A percentile compares a stretch with the other conserved stretches of the same genome.
These are phyloP conservation scores for Alectoria sarmentosa DNA, from an alignment of 495 filamentous ascomycete species.

Conservation along the genomic window DNA sequence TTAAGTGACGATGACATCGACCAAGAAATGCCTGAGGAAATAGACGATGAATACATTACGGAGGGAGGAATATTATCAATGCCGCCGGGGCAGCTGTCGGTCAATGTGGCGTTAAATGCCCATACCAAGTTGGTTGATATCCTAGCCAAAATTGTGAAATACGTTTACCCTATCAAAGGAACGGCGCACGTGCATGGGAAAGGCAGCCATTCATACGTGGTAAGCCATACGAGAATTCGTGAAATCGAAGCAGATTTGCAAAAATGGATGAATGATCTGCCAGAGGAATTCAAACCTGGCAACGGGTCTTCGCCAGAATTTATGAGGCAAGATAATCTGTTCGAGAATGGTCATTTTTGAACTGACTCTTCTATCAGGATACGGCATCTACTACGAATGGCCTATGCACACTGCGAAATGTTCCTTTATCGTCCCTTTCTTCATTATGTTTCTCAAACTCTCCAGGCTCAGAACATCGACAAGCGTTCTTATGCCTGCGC, in stretches of 20 bases:
- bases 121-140: slow-evolving; percentile 73
- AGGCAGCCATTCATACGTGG: slow-evolving; percentile 63
- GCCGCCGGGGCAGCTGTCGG: slow-evolving; percentile 65
- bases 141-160: slow-evolving; percentile 75
- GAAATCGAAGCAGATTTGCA: slow-evolving; percentile 87
- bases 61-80: slow-evolving; percentile 63
- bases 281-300: slow-evolving; percentile 64
- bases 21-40: slow-evolving; percentile 73
- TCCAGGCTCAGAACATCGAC: slow-evolving; percentile 62
- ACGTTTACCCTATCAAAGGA: slow-evolving; percentile 83
- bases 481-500: slow-evolving; percentile 87
- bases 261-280: slow-evolving; percentile 75
- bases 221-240: slow-evolving; percentile 80
- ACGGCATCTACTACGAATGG: slow-evolving; percentile 79
- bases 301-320: slow-evolving; percentile 65
- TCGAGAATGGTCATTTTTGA: not conserved
- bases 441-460: slow-evolving; percentile 78
- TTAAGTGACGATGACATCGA: slow-evolving; percentile 87
- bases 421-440: slow-evolving; percentile 93
- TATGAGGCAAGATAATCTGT: slow-evolving; percentile 54
- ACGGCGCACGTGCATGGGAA: slow-evolving; percentile 44
- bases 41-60: slow-evolving; percentile 93
- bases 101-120: slow-evolving; percentile 76
- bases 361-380: slow-evolving; percentile 47
- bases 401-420: slow-evolving; percentile 88